phyloP scores from a whole-genome alignment of 2,329 filamentous ascomycete genomes.

The Penicillium sp. region DNA sequence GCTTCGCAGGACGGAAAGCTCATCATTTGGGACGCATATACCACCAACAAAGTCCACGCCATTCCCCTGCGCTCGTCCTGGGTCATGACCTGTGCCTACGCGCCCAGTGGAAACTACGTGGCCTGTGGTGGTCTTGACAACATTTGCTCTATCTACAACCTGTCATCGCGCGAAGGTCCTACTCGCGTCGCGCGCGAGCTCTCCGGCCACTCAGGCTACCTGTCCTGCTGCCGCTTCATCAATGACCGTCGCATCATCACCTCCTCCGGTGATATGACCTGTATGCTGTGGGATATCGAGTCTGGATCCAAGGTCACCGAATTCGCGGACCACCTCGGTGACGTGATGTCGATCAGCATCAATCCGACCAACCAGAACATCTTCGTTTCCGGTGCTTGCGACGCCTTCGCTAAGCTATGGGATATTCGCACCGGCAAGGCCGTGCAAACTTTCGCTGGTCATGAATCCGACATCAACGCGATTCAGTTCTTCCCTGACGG shows the following conservation, averaged over 20 bases:
- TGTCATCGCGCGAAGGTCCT: slow-evolving; percentile 95
- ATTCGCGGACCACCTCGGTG: slow-evolving; percentile 96
- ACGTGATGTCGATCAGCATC: slow-evolving; percentile 99
- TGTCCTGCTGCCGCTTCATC: slow-evolving; percentile 98
- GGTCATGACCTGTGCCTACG: slow-evolving; percentile 99
- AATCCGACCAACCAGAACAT: slow-evolving; percentile 99
- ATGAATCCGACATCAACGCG: slow-evolving; percentile 98
- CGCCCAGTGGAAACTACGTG: slow-evolving; percentile 96
- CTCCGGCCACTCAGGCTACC: slow-evolving; percentile 94
- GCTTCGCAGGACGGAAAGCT: slow-evolving; percentile 99
- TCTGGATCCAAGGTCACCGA: slow-evolving; percentile 96
- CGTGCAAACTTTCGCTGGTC: slow-evolving; percentile 96
- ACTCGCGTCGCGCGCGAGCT: slow-evolving; percentile 94
- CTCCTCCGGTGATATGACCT: slow-evolving; percentile 99
- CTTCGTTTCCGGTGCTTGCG: slow-evolving; percentile 98
- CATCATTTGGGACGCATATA: slow-evolving; percentile 99
- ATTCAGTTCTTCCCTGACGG: slow-evolving; percentile 99
- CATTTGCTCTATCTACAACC: slow-evolving; percentile 99
- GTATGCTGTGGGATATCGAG: slow-evolving; percentile 99
- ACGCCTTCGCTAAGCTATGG: slow-evolving; percentile 98
- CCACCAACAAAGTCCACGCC: slow-evolving; percentile 98
- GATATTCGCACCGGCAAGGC: slow-evolving; percentile 98
- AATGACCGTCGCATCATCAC: slow-evolving; percentile 97
- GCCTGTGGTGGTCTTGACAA: slow-evolving; percentile 98
- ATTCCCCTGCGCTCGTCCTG: slow-evolving; percentile 96